Base-by-base conservation (phyloP, 1,139 yeast genomes). In the Yamadazyma sp. region DNA sequence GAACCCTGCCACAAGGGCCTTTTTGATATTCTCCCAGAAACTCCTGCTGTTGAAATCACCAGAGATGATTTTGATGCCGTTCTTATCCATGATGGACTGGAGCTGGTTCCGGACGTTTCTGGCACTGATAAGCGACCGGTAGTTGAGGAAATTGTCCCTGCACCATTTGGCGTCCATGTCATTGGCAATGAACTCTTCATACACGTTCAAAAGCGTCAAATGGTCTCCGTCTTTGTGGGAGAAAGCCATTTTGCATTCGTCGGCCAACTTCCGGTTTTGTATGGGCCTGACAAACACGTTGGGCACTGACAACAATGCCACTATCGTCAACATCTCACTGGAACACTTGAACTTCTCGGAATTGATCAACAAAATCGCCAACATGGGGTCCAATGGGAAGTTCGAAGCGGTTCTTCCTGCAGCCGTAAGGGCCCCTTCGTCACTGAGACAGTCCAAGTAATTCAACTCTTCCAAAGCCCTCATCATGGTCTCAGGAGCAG, bases 401-500 rank as follows among this genome's bases (percentile, higher is more conserved):
- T 87, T 87, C 2, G 96, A 87, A 1, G 96, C 94, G 52, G 83
- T 64, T 52, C 96, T 77, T 42, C 98, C 98, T 45, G 92, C 70
- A 0, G 92, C 76, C 0, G 98, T 92, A 52, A 92, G 69, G 43
- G 84, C 84, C 44, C 98, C 98, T 37, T 88, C 94, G 58, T 92
- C 97, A 49, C 89, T 88, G 43, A 92, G 75, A 67, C 98, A 92
- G 20, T 83, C 83, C 46, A 92, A 72, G 59, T 88, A 92, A 58
- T 92, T 91, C 56, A 92, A 75, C 62, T 92, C 98, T 64, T 92
- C 98, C 51, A 92, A 71, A 0, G 98, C 98, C 61, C 98, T 78
- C 98, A 92, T 91, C 98, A 92, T 92, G 7, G 98, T 92, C 64
- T 92, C 98, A 4, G 98, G 98, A 1, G 98, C 98, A n/a, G 98